Percentiles rank a stretch among this genome's conserved stretches.
Conservation (phyloP, 2,329 filamentous ascomycete species). For the Aspergillus caelatus region DNA sequence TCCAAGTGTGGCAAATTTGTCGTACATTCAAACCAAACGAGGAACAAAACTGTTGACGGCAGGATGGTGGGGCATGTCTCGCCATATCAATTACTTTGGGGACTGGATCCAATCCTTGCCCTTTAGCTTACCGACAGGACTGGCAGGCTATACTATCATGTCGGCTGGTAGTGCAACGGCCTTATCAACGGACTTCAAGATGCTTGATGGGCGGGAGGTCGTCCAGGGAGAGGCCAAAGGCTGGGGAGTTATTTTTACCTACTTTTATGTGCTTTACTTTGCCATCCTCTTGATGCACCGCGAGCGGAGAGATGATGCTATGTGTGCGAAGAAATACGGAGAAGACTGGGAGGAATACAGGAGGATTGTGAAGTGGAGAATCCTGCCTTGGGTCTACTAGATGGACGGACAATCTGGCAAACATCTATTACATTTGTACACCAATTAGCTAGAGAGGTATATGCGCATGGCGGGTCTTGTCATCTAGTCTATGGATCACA, state of each 20-base stretch:
- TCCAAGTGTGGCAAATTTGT: constrained; percentile 73
- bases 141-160: constrained; percentile 75
- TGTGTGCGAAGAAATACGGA: constrained; percentile 85
- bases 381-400: constrained; percentile 80
- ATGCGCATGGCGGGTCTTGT: too few relatives aligned
- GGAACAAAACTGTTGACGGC: constrained; percentile 78
- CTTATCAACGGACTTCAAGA: constrained; percentile 45
- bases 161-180: constrained; percentile 9
- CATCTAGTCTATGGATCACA: too few relatives aligned
- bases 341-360: constrained; percentile 87
- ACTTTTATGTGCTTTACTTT: constrained; percentile 92
- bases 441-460: too few relatives aligned
- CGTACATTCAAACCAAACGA: constrained; percentile 78
- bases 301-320: constrained; percentile 80
- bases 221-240: constrained; percentile 46
- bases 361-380: constrained; percentile 73
- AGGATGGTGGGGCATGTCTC: constrained; percentile 87
- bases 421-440: too few relatives aligned
- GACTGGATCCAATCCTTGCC: constrained; percentile 92
- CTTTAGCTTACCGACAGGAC: constrained; percentile 79
- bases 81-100: constrained; percentile 91
- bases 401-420: neutral
- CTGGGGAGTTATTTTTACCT: constrained; percentile 82
- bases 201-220: constrained; percentile 50
- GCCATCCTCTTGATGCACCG: constrained; percentile 80